Conservation (phyloP, 2,329 filamentous ascomycete species). For the Calonectria hawksworthii region DNA sequence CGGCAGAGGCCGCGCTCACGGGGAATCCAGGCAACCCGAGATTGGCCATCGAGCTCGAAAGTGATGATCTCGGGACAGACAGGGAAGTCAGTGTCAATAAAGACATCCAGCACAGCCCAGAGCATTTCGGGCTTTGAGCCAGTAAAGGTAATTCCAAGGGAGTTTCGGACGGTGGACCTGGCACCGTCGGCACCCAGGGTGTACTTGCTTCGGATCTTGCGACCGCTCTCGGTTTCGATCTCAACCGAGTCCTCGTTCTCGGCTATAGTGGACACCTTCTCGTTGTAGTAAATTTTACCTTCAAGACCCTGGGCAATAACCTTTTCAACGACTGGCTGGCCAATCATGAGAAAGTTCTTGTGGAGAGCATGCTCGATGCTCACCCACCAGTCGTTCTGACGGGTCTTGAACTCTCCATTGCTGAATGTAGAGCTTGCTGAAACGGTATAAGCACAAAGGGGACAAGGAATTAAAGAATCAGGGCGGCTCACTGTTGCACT, state of each 20-base stretch:
- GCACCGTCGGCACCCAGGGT: conserved; percentile 68
- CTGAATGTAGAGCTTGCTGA: conserved; percentile 63
- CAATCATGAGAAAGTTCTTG: conserved; percentile 65
- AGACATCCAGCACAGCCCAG: conserved; percentile 63
- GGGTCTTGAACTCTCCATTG: conserved; percentile 61
- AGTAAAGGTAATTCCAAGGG: conserved; percentile 56
- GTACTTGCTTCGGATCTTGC: conserved; percentile 54
- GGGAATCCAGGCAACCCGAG: conserved; percentile 63
- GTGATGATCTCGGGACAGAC: conserved; percentile 62
- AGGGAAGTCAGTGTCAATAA: conserved; percentile 64
- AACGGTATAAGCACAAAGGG: not conserved
- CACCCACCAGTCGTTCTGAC: conserved; percentile 64
- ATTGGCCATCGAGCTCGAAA: conserved; percentile 60
- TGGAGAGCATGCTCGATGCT: conserved; percentile 59
- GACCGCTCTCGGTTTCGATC: conserved; percentile 50
- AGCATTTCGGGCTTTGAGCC: conserved; percentile 65
- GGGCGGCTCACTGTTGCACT: conserved; percentile 60
- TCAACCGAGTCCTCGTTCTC: conserved; percentile 66
- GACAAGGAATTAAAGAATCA: not conserved
- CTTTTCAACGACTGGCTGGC: conserved; percentile 61
- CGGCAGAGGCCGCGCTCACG: conserved; percentile 61
- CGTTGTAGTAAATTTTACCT: conserved; percentile 52
- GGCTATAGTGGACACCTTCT: conserved; percentile 62
- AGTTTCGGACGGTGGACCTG: conserved; percentile 60
- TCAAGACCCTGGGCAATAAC: conserved; percentile 53